A percentile compares a stretch with the other conserved stretches of the same genome.
These are phyloP conservation scores for Colletotrichum costaricense DNA, from an alignment of 2,329 filamentous ascomycete genomes.

Conservation along the genomic window DNA sequence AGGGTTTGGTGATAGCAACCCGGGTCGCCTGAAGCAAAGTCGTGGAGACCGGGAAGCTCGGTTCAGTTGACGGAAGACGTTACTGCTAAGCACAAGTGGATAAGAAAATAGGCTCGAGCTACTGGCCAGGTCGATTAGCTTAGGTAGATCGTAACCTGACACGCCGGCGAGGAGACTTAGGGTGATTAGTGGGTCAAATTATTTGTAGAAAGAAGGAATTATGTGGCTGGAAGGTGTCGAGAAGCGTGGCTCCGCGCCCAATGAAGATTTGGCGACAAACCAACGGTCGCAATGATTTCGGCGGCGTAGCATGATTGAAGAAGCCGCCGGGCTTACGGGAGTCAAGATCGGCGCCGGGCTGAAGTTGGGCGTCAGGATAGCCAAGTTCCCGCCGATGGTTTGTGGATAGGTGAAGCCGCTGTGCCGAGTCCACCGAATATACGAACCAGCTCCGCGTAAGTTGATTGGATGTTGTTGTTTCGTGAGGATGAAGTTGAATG, in stretches of 20 bases:
- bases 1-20: not conserved
- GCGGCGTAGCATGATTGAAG: not conserved
- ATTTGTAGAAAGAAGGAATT: not conserved
- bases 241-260: constrained; percentile 5
- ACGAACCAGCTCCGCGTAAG: constrained; percentile 1
- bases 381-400: constrained; percentile 1
- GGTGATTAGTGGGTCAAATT: not conserved
- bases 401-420: not conserved
- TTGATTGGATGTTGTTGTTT: not conserved
- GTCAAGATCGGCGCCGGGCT: constrained; percentile 11
- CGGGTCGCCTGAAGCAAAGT: not conserved
- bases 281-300: not conserved
- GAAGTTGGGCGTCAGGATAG: not conserved
- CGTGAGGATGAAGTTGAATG: not conserved
- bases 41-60: not conserved
- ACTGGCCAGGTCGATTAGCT: not conserved
- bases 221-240: not conserved
- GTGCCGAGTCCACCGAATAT: not conserved
- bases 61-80: not conserved
- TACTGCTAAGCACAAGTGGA: not conserved
- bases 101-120: constrained; percentile 16
- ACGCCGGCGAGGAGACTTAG: constrained; percentile 4
- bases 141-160: constrained; percentile 14
- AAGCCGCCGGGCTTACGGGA: not conserved
- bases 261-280: not conserved